Evolutionary conservation across 2,329 filamentous ascomycete species (phyloP).

Genomic region (Aspergillus sp.): DNA sequence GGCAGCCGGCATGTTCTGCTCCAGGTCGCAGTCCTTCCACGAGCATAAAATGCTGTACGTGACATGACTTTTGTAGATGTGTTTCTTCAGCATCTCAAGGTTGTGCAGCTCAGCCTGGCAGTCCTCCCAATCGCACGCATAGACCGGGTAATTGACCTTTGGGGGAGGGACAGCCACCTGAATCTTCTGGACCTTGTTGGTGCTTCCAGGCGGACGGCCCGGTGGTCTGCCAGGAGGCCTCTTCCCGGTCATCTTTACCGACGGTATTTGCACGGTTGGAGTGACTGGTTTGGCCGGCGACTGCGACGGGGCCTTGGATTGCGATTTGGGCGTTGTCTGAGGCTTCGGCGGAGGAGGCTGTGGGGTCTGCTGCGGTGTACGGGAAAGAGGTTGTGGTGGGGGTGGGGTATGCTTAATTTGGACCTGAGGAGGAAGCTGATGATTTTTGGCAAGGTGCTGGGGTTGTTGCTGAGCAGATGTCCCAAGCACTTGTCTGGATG

Average conservation of each 20-base stretch:
- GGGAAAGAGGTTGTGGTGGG: neutral
- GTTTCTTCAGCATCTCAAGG: slow-evolving; percentile 58
- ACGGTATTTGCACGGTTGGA: slow-evolving; percentile 1
- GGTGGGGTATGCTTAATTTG: neutral
- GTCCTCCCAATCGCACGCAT: slow-evolving; percentile 57
- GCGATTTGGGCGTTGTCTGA: neutral
- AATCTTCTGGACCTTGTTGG: slow-evolving; percentile 14
- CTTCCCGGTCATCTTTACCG: slow-evolving; percentile 13
- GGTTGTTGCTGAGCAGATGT: neutral
- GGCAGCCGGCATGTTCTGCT: slow-evolving; percentile 24
- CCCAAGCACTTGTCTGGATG: neutral
- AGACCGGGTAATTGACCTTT: slow-evolving; percentile 41
- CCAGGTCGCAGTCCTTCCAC: slow-evolving; percentile 25
- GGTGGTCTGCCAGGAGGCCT: neutral
- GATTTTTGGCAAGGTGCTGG: neutral
- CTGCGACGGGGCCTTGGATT: neutral
- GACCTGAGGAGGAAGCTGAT: neutral
- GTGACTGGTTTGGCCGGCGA: neutral
- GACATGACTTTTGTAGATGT: slow-evolving; percentile 57
- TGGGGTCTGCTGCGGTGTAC: neutral
- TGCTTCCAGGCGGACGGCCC: slow-evolving; percentile 10
- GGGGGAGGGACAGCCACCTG: slow-evolving; percentile 20
- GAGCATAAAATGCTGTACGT: slow-evolving; percentile 28
- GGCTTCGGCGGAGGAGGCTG: slow-evolving; percentile 5
- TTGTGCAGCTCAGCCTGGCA: slow-evolving; percentile 63